phyloP scores from a whole-genome alignment of 495 filamentous ascomycete species.

The Emericellopsis terricola region DNA sequence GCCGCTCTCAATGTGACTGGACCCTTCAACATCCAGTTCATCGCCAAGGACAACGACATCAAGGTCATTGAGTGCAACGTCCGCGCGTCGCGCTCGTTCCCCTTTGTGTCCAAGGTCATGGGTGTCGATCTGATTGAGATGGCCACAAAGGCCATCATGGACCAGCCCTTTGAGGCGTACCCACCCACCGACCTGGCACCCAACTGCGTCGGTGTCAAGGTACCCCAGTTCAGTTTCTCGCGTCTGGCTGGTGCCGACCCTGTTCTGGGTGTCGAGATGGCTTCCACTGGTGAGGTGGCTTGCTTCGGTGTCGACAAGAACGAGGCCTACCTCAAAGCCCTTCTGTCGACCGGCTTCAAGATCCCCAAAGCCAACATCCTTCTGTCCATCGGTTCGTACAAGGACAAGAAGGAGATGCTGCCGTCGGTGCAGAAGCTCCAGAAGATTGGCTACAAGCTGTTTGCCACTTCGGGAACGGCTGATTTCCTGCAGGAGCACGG shows the following conservation, averaged over 20 bases:
- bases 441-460: constrained; percentile 81
- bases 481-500: constrained; percentile 88
- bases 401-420: constrained; percentile 94
- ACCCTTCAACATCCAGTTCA: constrained; percentile 98
- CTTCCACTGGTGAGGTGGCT: constrained; percentile 93
- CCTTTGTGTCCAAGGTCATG: constrained; percentile 98
- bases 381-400: constrained; percentile 89
- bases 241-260: constrained; percentile 90
- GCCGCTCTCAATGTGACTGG: constrained; percentile 90
- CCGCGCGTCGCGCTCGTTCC: constrained; percentile 87
- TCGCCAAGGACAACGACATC: constrained; percentile 98
- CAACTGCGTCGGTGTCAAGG: constrained; percentile 89
- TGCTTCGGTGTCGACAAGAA: constrained; percentile 93
- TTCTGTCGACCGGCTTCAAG: constrained; percentile 90
- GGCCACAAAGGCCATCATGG: constrained; percentile 95
- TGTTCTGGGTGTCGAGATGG: constrained; percentile 96
- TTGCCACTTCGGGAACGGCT: constrained; percentile 87
- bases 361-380: constrained; percentile 94
- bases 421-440: constrained; percentile 80
- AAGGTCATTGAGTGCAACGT: constrained; percentile 99
- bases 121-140: constrained; percentile 95
- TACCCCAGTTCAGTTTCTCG: constrained; percentile 97
- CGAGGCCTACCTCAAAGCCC: constrained; percentile 90
- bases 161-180: constrained; percentile 62
- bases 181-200: constrained; percentile 55